These are phyloP conservation scores for Trichoderma guizhouense DNA, from an alignment of 2,329 filamentous ascomycete species.

Conservation along the genomic window DNA sequence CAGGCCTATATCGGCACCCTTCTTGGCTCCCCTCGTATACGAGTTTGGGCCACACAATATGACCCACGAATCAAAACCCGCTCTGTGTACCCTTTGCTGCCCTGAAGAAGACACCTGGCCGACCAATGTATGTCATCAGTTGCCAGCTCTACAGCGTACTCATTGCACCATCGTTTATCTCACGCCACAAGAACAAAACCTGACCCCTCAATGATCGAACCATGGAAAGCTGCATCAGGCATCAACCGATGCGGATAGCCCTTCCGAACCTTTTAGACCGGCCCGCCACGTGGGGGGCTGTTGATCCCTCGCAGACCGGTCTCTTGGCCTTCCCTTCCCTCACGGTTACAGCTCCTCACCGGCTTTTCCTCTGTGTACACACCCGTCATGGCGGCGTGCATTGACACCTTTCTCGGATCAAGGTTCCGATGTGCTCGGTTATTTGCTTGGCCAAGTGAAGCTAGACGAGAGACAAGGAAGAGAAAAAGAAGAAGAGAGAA, in stretches of 20 bases:
- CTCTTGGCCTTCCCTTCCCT: neutral
- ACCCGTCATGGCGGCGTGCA: slow-evolving; percentile 1
- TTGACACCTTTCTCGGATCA: neutral
- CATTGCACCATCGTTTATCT: neutral
- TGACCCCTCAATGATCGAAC: slow-evolving; percentile 15
- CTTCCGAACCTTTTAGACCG: neutral
- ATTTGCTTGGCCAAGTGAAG: neutral
- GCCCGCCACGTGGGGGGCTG: slow-evolving; percentile 18
- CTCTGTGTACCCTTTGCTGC: slow-evolving; percentile 12
- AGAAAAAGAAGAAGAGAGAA: neutral
- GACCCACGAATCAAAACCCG: slow-evolving; percentile 1
- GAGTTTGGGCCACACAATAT: slow-evolving; percentile 1
- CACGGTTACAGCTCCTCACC: neutral
- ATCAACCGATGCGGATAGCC: slow-evolving; percentile 18
- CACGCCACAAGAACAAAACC: neutral
- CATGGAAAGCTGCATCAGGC: slow-evolving; percentile 17
- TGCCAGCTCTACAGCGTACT: neutral
- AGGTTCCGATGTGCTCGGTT: neutral
- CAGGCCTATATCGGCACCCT: slow-evolving; percentile 7
- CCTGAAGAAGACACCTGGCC: neutral
- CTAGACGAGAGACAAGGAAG: neutral
- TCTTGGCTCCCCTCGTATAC: slow-evolving; percentile 7
- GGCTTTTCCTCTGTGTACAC: slow-evolving; percentile 7
- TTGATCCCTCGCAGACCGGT: neutral
- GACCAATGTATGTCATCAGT: neutral